These are phyloP conservation scores for Phytophthora kernoviae DNA, from an alignment of 352 stramenopile species.

Conservation along the genomic window DNA sequence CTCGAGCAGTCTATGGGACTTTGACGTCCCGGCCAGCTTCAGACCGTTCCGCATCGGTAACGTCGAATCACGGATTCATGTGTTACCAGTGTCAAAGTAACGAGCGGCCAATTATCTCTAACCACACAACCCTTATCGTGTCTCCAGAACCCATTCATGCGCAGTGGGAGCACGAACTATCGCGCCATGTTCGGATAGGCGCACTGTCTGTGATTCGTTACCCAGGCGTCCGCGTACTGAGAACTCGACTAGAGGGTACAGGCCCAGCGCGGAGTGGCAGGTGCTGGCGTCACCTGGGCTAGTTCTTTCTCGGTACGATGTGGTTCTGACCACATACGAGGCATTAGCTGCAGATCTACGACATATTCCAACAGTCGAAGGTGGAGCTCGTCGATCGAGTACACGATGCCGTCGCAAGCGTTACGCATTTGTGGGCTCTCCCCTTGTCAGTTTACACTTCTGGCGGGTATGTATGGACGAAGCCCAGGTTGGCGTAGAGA, in stretches of 20 bases:
- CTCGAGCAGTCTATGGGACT: slow-evolving; percentile 22
- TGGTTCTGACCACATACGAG: slow-evolving; percentile 93
- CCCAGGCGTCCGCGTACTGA: slow-evolving; percentile 58
- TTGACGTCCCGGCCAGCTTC: slow-evolving; percentile 7
- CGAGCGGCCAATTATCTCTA: slow-evolving; percentile 41
- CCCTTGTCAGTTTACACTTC: slow-evolving; percentile 84
- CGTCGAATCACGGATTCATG: slow-evolving; percentile 41
- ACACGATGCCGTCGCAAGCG: slow-evolving; percentile 67
- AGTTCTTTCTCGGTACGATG: slow-evolving; percentile 80
- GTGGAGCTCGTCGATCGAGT: slow-evolving; percentile 53
- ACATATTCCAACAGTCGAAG: slow-evolving; percentile 56
- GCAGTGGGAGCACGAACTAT: slow-evolving; percentile 92
- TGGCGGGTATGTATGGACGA: slow-evolving; percentile 94
- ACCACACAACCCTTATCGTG: slow-evolving; percentile 92
- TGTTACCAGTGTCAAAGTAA: slow-evolving; percentile 67
- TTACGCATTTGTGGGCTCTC: slow-evolving; percentile 89
- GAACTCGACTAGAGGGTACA: slow-evolving; percentile 23
- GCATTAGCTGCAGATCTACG: slow-evolving; percentile 82
- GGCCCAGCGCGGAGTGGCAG: slow-evolving; percentile 57
- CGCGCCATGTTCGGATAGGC: slow-evolving; percentile 67
- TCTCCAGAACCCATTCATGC: slow-evolving; percentile 89
- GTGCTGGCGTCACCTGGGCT: slow-evolving; percentile 49
- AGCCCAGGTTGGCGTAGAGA: slow-evolving; percentile 91
- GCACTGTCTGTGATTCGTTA: slow-evolving; percentile 62
- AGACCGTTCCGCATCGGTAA: neutral